Conservation (phyloP, 1,139 yeast species). For the Yamadazyma buinensis region DNA sequence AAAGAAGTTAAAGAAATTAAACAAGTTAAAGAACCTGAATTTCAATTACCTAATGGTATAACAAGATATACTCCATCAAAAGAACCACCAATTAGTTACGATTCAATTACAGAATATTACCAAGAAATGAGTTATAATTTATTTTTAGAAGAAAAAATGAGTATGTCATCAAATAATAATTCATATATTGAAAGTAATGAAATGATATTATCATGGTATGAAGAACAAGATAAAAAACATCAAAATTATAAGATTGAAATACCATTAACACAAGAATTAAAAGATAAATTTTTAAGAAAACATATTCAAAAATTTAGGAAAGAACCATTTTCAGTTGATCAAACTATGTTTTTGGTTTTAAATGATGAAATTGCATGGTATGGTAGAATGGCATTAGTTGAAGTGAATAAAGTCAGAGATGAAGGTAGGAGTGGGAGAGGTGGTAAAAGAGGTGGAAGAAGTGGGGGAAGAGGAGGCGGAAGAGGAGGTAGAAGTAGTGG, state of each 20-base stretch:
- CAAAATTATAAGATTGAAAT: slow-evolving; percentile 36
- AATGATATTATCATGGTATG: slow-evolving; percentile 50
- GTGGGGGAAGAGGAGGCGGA: slow-evolving; percentile 7
- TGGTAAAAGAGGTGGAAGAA: slow-evolving; percentile 7
- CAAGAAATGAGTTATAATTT: slow-evolving; percentile 58
- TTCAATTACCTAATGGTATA: slow-evolving; percentile 23
- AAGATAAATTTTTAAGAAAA: slow-evolving; percentile 40
- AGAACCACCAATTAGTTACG: slow-evolving; percentile 45
- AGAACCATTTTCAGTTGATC: slow-evolving; percentile 46
- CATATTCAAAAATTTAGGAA: slow-evolving; percentile 40
- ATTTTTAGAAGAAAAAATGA: slow-evolving; percentile 57
- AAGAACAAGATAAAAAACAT: slow-evolving; percentile 41
- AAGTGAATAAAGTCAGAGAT: slow-evolving; percentile 20
- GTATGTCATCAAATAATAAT: slow-evolving; percentile 30
- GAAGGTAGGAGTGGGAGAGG: slow-evolving; percentile 8
- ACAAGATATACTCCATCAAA: slow-evolving; percentile 25
- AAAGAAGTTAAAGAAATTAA: too few relatives aligned
- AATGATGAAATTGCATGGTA: slow-evolving; percentile 38
- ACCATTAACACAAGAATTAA: slow-evolving; percentile 33
- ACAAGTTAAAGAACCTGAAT: too few relatives aligned
- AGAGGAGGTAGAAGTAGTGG: slow-evolving; percentile 1
- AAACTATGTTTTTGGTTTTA: slow-evolving; percentile 42
- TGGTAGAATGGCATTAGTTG: slow-evolving; percentile 47
- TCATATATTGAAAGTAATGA: slow-evolving; percentile 32
- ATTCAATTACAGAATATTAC: slow-evolving; percentile 49